phyloP scores from a whole-genome alignment of 2,329 filamentous ascomycete genomes.

The Trichophyton rubrum region DNA sequence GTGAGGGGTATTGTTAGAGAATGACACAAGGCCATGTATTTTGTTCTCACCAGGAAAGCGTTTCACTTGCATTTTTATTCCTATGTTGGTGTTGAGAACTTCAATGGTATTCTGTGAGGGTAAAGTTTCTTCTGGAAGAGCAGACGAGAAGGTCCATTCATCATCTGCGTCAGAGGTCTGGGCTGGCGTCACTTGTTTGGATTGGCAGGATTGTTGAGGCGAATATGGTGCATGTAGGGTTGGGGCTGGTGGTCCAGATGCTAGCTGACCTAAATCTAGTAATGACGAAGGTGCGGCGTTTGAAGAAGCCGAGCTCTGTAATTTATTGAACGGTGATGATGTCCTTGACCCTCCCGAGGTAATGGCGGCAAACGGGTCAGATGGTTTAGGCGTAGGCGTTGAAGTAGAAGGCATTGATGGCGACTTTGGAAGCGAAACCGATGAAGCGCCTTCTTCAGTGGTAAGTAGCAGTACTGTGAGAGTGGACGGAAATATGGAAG shows the following conservation, averaged over 20 bases:
- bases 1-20: conserved; percentile 66
- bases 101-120: conserved; percentile 51
- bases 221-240: neutral
- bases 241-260: neutral
- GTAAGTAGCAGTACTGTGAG: neutral
- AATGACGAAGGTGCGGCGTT: conserved; percentile 18
- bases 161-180: conserved; percentile 54
- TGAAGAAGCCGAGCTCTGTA: conserved; percentile 15
- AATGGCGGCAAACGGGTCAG: conserved; percentile 51
- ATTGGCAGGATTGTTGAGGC: conserved; percentile 18
- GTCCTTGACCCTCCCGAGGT: conserved; percentile 41
- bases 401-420: conserved; percentile 21
- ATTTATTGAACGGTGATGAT: conserved; percentile 27
- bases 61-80: conserved; percentile 60
- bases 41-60: conserved; percentile 43
- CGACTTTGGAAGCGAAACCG: conserved; percentile 11
- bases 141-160: conserved; percentile 87
- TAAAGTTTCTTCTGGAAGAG: conserved; percentile 53
- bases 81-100: conserved; percentile 58
- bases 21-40: conserved; percentile 62
- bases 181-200: conserved; percentile 7
- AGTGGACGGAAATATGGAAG: conserved; percentile 21
- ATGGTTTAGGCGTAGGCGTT: conserved; percentile 27
- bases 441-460: neutral
- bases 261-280: conserved; percentile 21